Evolutionary conservation across 495 filamentous ascomycete species (phyloP).

Genomic region (Xylaria longipes): DNA sequence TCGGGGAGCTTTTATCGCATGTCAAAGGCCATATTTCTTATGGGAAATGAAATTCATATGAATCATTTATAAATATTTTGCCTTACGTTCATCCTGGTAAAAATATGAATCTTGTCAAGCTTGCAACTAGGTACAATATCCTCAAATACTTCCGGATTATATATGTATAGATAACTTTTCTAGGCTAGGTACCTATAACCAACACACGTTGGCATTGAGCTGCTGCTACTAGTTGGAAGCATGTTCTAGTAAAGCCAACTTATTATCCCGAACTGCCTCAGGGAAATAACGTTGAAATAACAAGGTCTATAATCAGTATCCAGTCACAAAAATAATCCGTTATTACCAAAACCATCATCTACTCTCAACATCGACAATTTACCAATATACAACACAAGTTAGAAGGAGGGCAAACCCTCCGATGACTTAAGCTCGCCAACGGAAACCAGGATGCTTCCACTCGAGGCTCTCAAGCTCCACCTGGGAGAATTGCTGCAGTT

Average conservation of each 20-base stretch:
- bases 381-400: neutral
- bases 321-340: neutral
- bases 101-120: too few species aligned
- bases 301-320: neutral
- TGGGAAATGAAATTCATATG: too few species aligned
- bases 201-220: neutral
- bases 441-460: constrained; percentile 76
- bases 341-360: neutral
- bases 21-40: too few species aligned
- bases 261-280: neutral
- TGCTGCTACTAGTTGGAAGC: neutral
- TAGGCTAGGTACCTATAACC: neutral
- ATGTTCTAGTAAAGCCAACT: neutral
- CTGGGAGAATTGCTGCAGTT: constrained; percentile 61
- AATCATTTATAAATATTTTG: too few species aligned
- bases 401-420: neutral
- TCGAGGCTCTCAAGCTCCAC: constrained; percentile 70
- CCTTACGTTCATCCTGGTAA: too few species aligned
- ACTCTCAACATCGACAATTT: neutral
- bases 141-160: neutral
- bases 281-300: neutral
- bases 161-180: neutral
- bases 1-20: too few species aligned
- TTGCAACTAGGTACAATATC: neutral
- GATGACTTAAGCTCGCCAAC: constrained; percentile 57